Evolutionary conservation across 805 yeast genomes (phyloP), one percentile per base, ranked within the genome.

Genomic region (Candida coquimbonensis): DNA sequence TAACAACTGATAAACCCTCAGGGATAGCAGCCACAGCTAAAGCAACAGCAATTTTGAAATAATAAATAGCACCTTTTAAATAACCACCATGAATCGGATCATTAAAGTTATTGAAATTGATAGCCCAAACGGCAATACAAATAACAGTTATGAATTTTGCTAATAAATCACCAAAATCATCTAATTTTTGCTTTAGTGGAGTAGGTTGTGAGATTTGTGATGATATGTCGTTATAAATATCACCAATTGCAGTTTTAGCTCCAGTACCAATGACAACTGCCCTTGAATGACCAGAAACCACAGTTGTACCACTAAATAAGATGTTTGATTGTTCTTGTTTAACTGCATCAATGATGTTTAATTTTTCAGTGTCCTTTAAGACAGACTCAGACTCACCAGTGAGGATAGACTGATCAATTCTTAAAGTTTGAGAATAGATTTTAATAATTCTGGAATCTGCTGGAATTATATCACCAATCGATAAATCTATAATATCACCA

Each of bases 11-110:
- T 26, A 72, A 60, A 27, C 79, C 78, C 54, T 75, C 78, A 7
- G 80, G 79, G 42, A 75, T 73, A 34, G 75, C 75, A 25, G 80
- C 75, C 40, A 75, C 77, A 2, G 75, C 76, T 63, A 66, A 38
- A 17, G 74, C 74, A 19, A 76, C 74, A 4, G 73, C 72, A 36
- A 74, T 70, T 61, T 74, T 71, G 51, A 74, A 74, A 47, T 74
- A 68, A 44, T 73, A 66, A 33, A 75, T 75, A 5, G 78, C 80
- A 45, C 68, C 71, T 41, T 66, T 65, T 35, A 67, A 33, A 41
- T 57, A 67, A 49, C 78, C 76, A 56, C 51, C 74, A 57, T 62
- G 77, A 48, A 56, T 68, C 51, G 67, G 77, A 54, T 68, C 72
- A 38, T 49, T 59, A 54, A 68, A 68, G 50, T 68, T 66, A 47